Conservation (phyloP, 257 asterid species). For the Fraxinus americana region DNA sequence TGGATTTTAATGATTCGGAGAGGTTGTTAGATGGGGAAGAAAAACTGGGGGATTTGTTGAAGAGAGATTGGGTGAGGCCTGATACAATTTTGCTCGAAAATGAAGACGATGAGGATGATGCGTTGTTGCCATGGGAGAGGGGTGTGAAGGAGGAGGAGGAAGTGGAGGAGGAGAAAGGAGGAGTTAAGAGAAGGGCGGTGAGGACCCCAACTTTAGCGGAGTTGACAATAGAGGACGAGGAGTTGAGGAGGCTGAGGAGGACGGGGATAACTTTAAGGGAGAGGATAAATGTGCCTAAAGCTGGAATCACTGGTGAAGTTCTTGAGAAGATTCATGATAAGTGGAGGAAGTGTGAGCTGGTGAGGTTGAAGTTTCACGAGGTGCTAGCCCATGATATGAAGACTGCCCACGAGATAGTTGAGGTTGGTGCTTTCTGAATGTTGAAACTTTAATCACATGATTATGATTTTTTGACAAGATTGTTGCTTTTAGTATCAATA, state of each 20-base stretch:
- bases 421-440: constrained; percentile 61
- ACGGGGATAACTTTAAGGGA: constrained; percentile 90
- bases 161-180: constrained; percentile 33
- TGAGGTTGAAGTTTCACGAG: constrained; percentile 93
- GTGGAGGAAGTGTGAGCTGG: constrained; percentile 92
- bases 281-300: constrained; percentile 85
- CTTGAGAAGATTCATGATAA: constrained; percentile 88
- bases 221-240: constrained; percentile 81
- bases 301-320: constrained; percentile 83
- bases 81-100: constrained; percentile 66
- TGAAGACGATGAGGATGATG: constrained; percentile 46
- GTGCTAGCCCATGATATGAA: constrained; percentile 92
- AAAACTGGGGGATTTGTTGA: constrained; percentile 91
- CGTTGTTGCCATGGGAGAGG: constrained; percentile 88
- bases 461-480: constrained; percentile 9
- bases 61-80: constrained; percentile 94
- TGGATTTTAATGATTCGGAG: constrained; percentile 20
- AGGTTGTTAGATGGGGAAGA: constrained; percentile 46
- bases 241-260: constrained; percentile 88
- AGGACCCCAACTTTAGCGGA: constrained; percentile 89
- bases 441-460: constrained; percentile 5
- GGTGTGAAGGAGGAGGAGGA: constrained; percentile 40
- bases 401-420: constrained; percentile 93
- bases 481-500: constrained; percentile 5
- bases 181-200: constrained; percentile 51